A percentile compares a stretch with the other conserved stretches of the same genome.
These are phyloP conservation scores for Forsythia viridissima DNA, from an alignment of 257 asterid genomes.

Conservation along the genomic window DNA sequence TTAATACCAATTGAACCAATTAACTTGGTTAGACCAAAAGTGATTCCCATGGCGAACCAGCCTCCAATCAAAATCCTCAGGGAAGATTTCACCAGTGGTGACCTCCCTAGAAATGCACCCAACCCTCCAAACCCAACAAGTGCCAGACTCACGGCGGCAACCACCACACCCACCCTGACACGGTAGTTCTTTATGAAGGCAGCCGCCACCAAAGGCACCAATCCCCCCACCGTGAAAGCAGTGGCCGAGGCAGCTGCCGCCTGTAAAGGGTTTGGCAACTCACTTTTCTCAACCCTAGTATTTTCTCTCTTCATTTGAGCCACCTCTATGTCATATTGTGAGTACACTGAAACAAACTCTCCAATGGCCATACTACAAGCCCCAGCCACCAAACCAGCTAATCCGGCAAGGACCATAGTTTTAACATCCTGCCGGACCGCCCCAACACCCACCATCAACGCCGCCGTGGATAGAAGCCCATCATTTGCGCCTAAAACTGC, in stretches of 20 bases:
- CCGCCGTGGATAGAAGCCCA: conserved; percentile 64
- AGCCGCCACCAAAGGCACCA: conserved; percentile 65
- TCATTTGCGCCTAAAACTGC: conserved; percentile 77
- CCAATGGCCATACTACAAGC: conserved; percentile 89
- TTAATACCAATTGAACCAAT: conserved; percentile 6
- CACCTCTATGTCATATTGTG: conserved; percentile 64
- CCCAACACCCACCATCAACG: conserved; percentile 76
- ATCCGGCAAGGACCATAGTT: conserved; percentile 67
- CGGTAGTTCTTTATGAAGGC: conserved; percentile 26
- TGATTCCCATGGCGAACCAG: conserved; percentile 21
- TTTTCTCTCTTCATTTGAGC: conserved; percentile 48
- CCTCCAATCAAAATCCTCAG: conserved; percentile 21
- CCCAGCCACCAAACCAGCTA: conserved; percentile 63
- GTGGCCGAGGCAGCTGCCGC: conserved; percentile 63
- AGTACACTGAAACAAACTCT: conserved; percentile 68
- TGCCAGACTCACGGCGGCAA: conserved; percentile 18
- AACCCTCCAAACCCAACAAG: conserved; percentile 22
- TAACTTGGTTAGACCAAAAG: conserved; percentile 21
- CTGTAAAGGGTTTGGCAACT: conserved; percentile 55
- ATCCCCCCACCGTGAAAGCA: conserved; percentile 62
- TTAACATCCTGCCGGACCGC: conserved; percentile 53
- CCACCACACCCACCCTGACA: conserved; percentile 9
- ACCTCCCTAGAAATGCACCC: conserved; percentile 17
- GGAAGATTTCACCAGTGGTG: conserved; percentile 12
- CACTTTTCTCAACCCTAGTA: background rate